phyloP scores from a whole-genome alignment of 768 basidiomycete genomes.

The Mycena sanguinolenta region DNA sequence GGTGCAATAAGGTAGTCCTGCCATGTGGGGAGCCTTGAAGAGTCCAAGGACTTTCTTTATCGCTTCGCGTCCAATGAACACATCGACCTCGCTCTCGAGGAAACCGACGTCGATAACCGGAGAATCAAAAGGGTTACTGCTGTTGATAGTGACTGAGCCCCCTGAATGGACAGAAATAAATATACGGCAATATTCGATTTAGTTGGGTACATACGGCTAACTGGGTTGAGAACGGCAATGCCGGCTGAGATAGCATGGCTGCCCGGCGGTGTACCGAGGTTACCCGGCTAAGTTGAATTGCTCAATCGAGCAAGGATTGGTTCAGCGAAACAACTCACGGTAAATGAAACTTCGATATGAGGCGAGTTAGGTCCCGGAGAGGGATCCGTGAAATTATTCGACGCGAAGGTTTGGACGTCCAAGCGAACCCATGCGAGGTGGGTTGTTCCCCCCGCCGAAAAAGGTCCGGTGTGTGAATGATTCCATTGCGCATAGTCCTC shows the following conservation, averaged over 20 bases:
- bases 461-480: constrained; percentile 40
- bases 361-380: constrained; percentile 39
- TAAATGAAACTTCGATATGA: constrained; percentile 40
- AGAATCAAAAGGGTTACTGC: constrained; percentile 41
- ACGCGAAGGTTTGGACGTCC: constrained; percentile 17
- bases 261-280: neutral
- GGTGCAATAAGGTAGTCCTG: neutral
- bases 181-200: neutral
- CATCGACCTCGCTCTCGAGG: constrained; percentile 29
- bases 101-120: constrained; percentile 45
- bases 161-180: constrained; percentile 19
- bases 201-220: constrained; percentile 20
- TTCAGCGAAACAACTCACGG: neutral
- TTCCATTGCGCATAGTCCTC: constrained; percentile 40
- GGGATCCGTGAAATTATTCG: constrained; percentile 36
- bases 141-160: constrained; percentile 43
- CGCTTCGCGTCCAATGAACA: constrained; percentile 41
- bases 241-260: neutral
- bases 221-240: neutral
- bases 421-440: constrained; percentile 39
- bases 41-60: constrained; percentile 40
- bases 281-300: neutral
- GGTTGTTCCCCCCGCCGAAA: constrained; percentile 34
- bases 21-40: constrained; percentile 35
- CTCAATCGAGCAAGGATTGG: too few relatives aligned